Conservation (phyloP, 768 basidiomycete species). For the Tulasnella sp. region DNA sequence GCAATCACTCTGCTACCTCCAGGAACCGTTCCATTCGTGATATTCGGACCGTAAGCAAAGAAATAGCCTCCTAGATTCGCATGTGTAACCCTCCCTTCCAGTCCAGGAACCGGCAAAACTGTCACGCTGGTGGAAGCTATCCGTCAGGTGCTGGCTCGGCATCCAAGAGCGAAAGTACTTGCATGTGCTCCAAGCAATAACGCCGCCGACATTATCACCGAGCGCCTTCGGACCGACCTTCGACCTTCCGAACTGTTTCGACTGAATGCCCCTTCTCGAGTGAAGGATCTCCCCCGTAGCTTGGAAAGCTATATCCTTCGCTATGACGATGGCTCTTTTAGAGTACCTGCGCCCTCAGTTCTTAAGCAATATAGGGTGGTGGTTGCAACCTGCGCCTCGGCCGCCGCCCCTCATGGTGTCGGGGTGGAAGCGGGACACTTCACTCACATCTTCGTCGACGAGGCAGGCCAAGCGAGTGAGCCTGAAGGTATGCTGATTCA, state of each 20-base stretch:
- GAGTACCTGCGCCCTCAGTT: slow-evolving; percentile 39
- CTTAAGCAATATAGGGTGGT: slow-evolving; percentile 50
- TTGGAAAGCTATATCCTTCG: not conserved
- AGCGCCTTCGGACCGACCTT: not conserved
- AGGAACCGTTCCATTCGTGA: slow-evolving; percentile 2
- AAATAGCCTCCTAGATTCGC: too few relatives aligned
- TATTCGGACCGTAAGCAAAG: slow-evolving; percentile 19
- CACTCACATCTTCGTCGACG: slow-evolving; percentile 66
- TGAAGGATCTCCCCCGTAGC: not conserved
- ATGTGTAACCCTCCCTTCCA: not conserved
- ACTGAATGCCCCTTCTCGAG: slow-evolving; percentile 28
- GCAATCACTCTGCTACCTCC: not conserved
- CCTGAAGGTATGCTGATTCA: slow-evolving; percentile 44
- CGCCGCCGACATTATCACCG: slow-evolving; percentile 28
- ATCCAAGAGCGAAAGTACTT: not conserved
- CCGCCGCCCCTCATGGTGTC: slow-evolving; percentile 51
- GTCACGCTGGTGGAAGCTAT: slow-evolving; percentile 24
- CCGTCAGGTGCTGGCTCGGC: not conserved
- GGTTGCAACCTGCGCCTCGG: slow-evolving; percentile 61
- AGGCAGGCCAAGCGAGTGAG: slow-evolving; percentile 69
- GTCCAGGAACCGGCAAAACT: slow-evolving; percentile 25
- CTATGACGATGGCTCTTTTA: slow-evolving; percentile 7
- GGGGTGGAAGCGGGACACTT: slow-evolving; percentile 60
- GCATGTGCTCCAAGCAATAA: slow-evolving; percentile 21
- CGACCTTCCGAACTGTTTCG: slow-evolving; percentile 23